A percentile compares a stretch with the other conserved stretches of the same genome.
phyloP scores from a whole-genome alignment of 176 grass and related monocot species.

The Typha latifolia region DNA sequence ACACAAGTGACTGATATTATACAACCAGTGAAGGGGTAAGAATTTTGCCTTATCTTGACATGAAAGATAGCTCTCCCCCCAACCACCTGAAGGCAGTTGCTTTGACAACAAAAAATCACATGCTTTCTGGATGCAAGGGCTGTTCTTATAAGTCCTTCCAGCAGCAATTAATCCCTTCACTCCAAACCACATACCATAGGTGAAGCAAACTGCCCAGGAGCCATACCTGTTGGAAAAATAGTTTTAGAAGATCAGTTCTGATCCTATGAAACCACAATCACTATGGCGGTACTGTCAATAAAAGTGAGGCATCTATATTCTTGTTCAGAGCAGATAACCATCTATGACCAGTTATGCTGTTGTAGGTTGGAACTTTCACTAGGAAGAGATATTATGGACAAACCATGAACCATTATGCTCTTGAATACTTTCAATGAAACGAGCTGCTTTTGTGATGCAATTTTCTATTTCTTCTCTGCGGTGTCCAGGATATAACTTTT shows the following conservation, averaged over 20 bases:
- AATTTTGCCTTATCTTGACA: conserved; percentile 75
- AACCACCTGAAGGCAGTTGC: conserved; percentile 76
- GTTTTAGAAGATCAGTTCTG: background rate
- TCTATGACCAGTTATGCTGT: background rate
- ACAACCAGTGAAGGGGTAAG: background rate
- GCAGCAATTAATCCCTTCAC: conserved; percentile 67
- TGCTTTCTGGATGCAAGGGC: conserved; percentile 62
- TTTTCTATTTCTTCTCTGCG: conserved; percentile 53
- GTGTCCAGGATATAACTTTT: conserved; percentile 72
- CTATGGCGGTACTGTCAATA: background rate
- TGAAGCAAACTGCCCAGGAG: conserved; percentile 96
- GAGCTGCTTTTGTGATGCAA: conserved; percentile 64
- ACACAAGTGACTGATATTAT: background rate
- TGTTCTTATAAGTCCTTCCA: conserved; percentile 62
- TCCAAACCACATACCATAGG: conserved; percentile 86
- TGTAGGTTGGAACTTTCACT: conserved; percentile 1
- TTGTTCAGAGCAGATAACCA: background rate
- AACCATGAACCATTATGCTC: conserved; percentile 76
- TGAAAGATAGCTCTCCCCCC: conserved; percentile 98
- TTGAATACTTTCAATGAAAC: conserved; percentile 70
- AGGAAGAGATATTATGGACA: conserved; percentile 15
- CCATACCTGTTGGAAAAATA: conserved; percentile 61
- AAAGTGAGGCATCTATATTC: background rate
- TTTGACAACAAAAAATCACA: conserved; percentile 82
- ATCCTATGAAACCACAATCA: too few relatives aligned